Percentiles rank a stretch among this genome's conserved stretches.
phyloP scores from a whole-genome alignment of 208 protist species.

The Phytomonas sp. region DNA sequence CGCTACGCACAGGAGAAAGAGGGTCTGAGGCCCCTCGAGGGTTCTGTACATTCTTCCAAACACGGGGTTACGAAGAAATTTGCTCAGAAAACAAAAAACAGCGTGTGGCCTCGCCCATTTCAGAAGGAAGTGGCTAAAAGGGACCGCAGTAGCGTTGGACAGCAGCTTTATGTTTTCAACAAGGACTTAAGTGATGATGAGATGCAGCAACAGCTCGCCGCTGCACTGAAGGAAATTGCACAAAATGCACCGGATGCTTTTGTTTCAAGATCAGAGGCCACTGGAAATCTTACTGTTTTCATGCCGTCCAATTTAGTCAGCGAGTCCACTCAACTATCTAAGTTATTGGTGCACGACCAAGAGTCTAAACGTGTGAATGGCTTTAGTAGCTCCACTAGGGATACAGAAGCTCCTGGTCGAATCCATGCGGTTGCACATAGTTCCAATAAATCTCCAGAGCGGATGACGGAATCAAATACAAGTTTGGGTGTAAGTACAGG shows the following conservation, averaged over 20 bases:
- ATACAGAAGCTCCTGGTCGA: background rate
- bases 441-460: background rate
- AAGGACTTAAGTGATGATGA: background rate
- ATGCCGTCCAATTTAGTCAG: background rate
- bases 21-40: background rate
- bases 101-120: background rate
- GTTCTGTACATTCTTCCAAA: background rate
- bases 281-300: background rate
- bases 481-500: background rate
- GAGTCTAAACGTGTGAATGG: background rate
- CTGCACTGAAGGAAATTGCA: background rate
- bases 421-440: background rate
- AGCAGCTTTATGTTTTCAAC: background rate
- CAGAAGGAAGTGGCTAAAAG: background rate
- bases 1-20: background rate
- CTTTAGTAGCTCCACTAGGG: background rate
- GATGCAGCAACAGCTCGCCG: background rate
- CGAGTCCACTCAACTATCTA: background rate
- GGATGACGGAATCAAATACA: background rate
- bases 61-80: background rate
- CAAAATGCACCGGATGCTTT: background rate
- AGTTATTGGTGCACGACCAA: background rate
- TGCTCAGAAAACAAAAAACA: background rate
- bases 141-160: background rate
- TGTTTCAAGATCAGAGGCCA: background rate